Evolutionary conservation across 371 early-diverging fungal genomes (phyloP).

Genomic region (Mucor lusitanicus): DNA sequence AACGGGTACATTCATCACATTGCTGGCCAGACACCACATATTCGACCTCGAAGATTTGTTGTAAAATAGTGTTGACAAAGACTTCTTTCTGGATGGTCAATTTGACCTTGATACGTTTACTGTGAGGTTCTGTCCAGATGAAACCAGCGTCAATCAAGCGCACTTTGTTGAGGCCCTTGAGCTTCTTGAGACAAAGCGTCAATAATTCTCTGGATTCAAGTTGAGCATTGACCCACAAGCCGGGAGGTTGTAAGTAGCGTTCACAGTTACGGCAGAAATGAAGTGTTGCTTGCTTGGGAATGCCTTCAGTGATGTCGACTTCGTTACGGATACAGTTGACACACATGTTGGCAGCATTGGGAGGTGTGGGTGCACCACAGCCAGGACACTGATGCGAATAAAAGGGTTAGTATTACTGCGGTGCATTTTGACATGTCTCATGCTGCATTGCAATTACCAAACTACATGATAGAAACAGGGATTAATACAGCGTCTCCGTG

Average conservation of each 20-base stretch:
- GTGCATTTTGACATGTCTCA: background rate
- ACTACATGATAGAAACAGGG: slow-evolving; percentile 19
- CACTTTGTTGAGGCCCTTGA: slow-evolving; percentile 90
- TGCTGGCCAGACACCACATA: slow-evolving; percentile 92
- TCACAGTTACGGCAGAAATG: slow-evolving; percentile 97
- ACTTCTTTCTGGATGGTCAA: slow-evolving; percentile 98
- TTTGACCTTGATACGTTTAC: slow-evolving; percentile 92
- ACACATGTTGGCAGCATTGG: slow-evolving; percentile 98
- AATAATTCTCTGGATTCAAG: slow-evolving; percentile 96
- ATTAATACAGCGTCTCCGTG: background rate
- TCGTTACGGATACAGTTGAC: slow-evolving; percentile 95
- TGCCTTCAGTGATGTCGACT: slow-evolving; percentile 97
- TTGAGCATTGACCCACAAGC: slow-evolving; percentile 87
- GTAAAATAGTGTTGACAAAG: slow-evolving; percentile 92
- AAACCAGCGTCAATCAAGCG: slow-evolving; percentile 98
- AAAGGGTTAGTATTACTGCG: background rate
- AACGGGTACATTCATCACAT: slow-evolving; percentile 97
- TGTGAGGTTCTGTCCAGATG: slow-evolving; percentile 99
- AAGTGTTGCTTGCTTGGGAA: slow-evolving; percentile 93
- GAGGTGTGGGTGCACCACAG: slow-evolving; percentile 96
- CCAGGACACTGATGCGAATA: slow-evolving; percentile 84
- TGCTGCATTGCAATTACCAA: slow-evolving; percentile 26
- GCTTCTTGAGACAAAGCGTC: slow-evolving; percentile 91
- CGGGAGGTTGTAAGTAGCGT: slow-evolving; percentile 97
- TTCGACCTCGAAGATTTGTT: slow-evolving; percentile 97